These are phyloP conservation scores for Leptomonas seymouri DNA, from an alignment of 208 protist species.

Conservation along the genomic window DNA sequence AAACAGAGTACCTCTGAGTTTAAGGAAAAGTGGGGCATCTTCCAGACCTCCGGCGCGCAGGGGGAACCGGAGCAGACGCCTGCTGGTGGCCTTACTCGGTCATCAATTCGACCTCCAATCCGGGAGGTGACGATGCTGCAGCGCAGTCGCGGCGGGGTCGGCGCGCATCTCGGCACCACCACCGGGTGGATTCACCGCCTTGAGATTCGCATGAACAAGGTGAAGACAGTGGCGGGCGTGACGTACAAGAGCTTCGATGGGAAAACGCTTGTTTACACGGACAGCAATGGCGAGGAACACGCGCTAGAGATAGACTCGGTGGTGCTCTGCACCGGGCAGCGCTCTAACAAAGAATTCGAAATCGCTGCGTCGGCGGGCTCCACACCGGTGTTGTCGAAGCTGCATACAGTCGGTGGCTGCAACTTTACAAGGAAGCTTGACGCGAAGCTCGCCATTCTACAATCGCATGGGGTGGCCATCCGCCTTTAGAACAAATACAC, in stretches of 20 bases:
- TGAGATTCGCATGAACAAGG: conserved; percentile 74
- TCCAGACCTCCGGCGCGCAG: conserved; percentile 1
- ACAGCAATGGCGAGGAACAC: conserved; percentile 39
- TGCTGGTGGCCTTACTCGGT: conserved; percentile 52
- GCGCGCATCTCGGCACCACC: conserved; percentile 76
- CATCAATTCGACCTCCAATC: conserved; percentile 19
- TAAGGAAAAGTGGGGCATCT: conserved; percentile 76
- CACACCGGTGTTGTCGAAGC: conserved; percentile 16
- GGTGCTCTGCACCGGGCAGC: conserved; percentile 90
- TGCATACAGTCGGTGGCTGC: conserved; percentile 67
- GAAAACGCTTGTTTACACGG: conserved; percentile 52
- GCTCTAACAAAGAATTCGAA: conserved; percentile 58
- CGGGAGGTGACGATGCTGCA: conserved; percentile 74
- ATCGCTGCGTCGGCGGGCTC: conserved; percentile 14
- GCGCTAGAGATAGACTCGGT: conserved; percentile 75
- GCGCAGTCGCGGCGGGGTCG: conserved; percentile 81
- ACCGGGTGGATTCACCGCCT: conserved; percentile 93
- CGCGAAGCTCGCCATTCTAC: conserved; percentile 81
- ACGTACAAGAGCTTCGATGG: conserved; percentile 88
- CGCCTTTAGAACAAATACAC: conserved; percentile 49
- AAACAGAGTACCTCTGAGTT: conserved; percentile 47
- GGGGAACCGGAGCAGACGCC: not conserved
- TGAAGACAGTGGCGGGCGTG: conserved; percentile 72
- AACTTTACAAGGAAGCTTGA: conserved; percentile 73
- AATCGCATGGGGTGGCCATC: conserved; percentile 54